Base-by-base conservation (phyloP, 257 asterid genomes). In the Penstemon newberryi region DNA sequence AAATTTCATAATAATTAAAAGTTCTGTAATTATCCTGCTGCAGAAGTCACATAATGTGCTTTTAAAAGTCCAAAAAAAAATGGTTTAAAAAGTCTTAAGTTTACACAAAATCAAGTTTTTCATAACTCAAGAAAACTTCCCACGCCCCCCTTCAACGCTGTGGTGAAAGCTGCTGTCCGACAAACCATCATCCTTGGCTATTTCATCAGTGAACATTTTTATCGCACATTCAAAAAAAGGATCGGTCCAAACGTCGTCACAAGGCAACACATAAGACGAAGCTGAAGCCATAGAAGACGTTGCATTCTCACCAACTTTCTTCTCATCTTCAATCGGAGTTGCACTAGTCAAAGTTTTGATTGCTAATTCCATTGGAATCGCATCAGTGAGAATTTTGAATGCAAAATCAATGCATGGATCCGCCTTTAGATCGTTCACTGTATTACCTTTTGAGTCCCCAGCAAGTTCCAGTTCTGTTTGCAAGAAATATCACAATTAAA, bases 401-500 rank as follows among this genome's bases (percentile, higher is more conserved):
- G 95, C 96, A 72, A 85, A 85, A 73, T 86, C 90, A 13, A 88
- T 86, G 80, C 92, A 90, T 3, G 96, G 95, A n/a, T 86, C 90
- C 43, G 5, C 39, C 33, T 8, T 25, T n/a, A 10, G 44, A 51
- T 9, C 69, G 6, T 58, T 40, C 41, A 3, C 4, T 7, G 72
- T 7, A 54, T 72, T 41, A 59, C 2, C 51, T 60, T 43, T 41
- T 4, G 19, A 43, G 43, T 40, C 69, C 13, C 36, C 55, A 18
- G 56, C 55, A 47, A 41, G 52, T 25, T 36, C 12, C 46, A 3
- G 8, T 59, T 33, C 58, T 64, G 53, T 45, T 52, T 61, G 70
- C 70, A 43, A 54, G 61, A 58, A 71, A 63, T 15, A 62, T 42
- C 12, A 13, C 50, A 46, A 53, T 9, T 47, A 47, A 8, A 47